A percentile compares a stretch with the other conserved stretches of the same genome.
Evolutionary conservation across 2,329 filamentous ascomycete species (phyloP).

Genomic region (Diaporthe amygdali): DNA sequence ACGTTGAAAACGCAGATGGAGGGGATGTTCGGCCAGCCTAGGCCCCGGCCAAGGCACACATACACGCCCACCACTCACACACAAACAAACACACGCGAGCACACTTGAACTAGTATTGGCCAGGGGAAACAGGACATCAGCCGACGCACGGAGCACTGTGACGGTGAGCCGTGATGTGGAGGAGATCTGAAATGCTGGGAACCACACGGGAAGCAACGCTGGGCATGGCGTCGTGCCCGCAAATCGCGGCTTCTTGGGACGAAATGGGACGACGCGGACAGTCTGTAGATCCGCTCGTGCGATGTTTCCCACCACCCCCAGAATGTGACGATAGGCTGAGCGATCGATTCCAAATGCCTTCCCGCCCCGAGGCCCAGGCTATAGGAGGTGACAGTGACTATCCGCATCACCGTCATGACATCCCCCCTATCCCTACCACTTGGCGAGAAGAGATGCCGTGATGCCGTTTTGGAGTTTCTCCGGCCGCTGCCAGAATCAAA

Average conservation of each 20-base stretch:
- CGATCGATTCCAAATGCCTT: not conserved
- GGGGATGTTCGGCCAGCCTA: not conserved
- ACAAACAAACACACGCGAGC: not conserved
- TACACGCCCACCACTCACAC: not conserved
- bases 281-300: slow-evolving; percentile 3
- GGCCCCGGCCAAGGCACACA: not conserved
- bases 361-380: not conserved
- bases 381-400: not conserved
- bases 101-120: not conserved
- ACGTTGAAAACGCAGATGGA: not conserved
- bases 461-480: slow-evolving; percentile 2
- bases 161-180: not conserved
- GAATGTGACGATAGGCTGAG: not conserved
- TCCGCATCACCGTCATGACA: not conserved
- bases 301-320: not conserved
- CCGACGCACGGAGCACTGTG: not conserved
- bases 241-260: not conserved
- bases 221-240: not conserved
- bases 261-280: not conserved
- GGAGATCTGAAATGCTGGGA: not conserved
- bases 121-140: not conserved
- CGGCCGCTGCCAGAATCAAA: not conserved
- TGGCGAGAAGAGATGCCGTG: not conserved
- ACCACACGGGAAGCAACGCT: slow-evolving; percentile 4
- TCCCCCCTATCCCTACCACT: not conserved